Evolutionary conservation across 2,329 filamentous ascomycete species (phyloP).

Genomic region (Pseudogymnoascus sp.): DNA sequence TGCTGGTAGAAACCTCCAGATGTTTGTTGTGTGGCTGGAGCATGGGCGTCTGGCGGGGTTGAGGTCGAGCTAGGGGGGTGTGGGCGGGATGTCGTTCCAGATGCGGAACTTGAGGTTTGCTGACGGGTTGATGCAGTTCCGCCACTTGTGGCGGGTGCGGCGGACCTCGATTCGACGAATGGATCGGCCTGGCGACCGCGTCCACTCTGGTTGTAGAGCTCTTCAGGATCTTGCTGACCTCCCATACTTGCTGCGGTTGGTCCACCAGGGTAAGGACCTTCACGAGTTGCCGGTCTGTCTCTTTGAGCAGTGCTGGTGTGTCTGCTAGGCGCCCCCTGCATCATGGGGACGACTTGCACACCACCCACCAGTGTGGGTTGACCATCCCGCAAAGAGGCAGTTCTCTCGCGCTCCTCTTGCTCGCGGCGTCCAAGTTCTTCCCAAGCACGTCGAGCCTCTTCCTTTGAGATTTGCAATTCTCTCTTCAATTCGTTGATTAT

Average conservation of each 20-base stretch:
- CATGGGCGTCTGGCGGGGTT: constrained; percentile 34
- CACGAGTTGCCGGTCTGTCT: constrained; percentile 37
- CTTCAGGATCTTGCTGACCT: constrained; percentile 19
- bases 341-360: constrained; percentile 93
- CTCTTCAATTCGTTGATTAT: constrained; percentile 84
- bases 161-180: constrained; percentile 42
- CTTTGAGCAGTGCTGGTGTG: constrained; percentile 36
- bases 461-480: constrained; percentile 89
- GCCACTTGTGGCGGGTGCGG: constrained; percentile 17
- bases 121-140: constrained; percentile 23
- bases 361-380: constrained; percentile 85
- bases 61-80: constrained; percentile 15
- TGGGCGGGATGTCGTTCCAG: constrained; percentile 10
- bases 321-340: constrained; percentile 57
- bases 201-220: constrained; percentile 23
- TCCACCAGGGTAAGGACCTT: constrained; percentile 36
- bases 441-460: constrained; percentile 92
- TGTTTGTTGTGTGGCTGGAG: constrained; percentile 37
- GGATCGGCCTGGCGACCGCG: constrained; percentile 44
- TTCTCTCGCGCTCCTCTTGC: constrained; percentile 85
- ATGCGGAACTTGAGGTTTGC: constrained; percentile 23
- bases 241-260: constrained; percentile 15
- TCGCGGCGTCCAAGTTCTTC: constrained; percentile 91
- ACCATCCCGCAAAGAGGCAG: constrained; percentile 76
- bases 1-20: constrained; percentile 39